Evolutionary conservation across 1,139 yeast genomes (phyloP), one percentile per base, ranked within the genome.

Genomic region (Hyphopichia buzzinii): DNA sequence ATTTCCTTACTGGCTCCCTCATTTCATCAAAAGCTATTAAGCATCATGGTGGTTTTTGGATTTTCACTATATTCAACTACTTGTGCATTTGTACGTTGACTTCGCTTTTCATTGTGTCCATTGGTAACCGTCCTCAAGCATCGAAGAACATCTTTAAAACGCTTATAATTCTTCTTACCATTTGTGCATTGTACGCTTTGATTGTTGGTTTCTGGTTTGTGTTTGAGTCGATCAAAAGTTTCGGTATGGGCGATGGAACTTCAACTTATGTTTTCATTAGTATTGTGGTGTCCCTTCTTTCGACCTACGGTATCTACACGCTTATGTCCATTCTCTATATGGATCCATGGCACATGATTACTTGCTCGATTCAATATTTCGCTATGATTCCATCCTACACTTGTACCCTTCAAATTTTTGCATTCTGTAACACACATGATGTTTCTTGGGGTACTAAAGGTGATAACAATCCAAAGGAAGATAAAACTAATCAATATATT

Each of bases 371-470:
- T 10, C 97, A 89, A 60, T 89, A 89, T 66, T 87, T 89, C 63
- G 59, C 88, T 53, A 76, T 90, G 72, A 72, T 89, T 38, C 97
- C 97, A n/a, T 82, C 92, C 1, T 89, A 87, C 57, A 83, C 94
- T 3, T 87, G 96, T 62, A 84, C 96, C 1, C 68, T 89, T 43
- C 97, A 89, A 60, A 87, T 89, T 39, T 89, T 87, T 64, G 96
- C 97, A 1, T 87, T 88, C 59, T 89, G 97, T 64, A 89, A 89
- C 56, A 88, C 96, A 4, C 96, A 89, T 63, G 97, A 89, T 69
- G 95, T 89, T 36, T 84, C 96, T 0, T 90, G 97, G 97, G 97
- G 97, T 62, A 90, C 97, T 0, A 89, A 89, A 57, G 97, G 97
- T 47, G 96, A 90, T 43, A 85, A 84, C 46, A 79, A 80, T 45